Base-by-base conservation (phyloP, 331 rosid species). In the Malus hybrid region DNA sequence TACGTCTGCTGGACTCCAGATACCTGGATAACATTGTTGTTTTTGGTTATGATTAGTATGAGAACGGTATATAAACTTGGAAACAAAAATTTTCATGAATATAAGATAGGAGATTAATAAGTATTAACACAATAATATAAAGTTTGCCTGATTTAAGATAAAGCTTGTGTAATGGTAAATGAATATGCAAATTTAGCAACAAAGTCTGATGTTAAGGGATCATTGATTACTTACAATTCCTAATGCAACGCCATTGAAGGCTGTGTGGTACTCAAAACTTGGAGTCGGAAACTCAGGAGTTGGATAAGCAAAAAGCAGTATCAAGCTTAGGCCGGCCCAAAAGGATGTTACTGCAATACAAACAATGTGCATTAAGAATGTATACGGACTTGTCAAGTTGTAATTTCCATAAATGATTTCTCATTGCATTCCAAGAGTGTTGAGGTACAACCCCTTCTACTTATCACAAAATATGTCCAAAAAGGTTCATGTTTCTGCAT, bases 261-360 rank as follows among this genome's bases (percentile, higher is more conserved):
- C 97, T 8, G 99, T 80, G 87, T 95, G 99, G 87, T 70, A 87
- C 93, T 92, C 98, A 67, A 84, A 92, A 80, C 99, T 95, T 80
- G 99, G 99, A 74, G 98, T 95, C 56, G 96, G 98, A 46, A 87
- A 69, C 84, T 95, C 99, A 6, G 98, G 99, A 56, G 98, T 90
- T 57, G 99, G 99, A 86, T 95, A 95, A 84, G 99, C 99, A 80
- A 95, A 95, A 79, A 95, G 93, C 87, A 95, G 71, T 65, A 95
- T 69, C 85, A 92, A 79, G 91, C 98, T 92, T 61, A 95, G 79
- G 71, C 86, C 88, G 10, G 83, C 87, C 97, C 99, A 92, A 65
- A 89, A 95, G 61, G 88, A 76, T 65, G 89, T 80, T 50, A 95
- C 99, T 95, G 90, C 90, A 88, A 68, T 73, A 78, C 33, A 83